Base-by-base conservation (phyloP, 768 basidiomycete species). In the Hygrocybe punicea region DNA sequence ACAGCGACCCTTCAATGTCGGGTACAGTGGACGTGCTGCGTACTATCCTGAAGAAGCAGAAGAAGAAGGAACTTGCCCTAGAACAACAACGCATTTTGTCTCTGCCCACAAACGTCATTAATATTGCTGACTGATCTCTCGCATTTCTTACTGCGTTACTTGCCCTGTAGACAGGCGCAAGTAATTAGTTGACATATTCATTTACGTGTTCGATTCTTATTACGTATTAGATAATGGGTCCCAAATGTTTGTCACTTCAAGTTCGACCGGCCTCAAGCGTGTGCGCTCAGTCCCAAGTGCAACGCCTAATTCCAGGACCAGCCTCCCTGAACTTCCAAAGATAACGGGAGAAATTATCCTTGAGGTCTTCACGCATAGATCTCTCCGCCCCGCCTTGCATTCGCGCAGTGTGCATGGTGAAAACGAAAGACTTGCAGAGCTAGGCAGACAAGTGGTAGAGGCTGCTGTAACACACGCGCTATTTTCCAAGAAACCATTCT, bases 321-420 rank as follows among this genome's bases (percentile, higher is more conserved):
- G 48, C 23, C 46, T 67, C 62, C 56, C 64, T 71, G 51, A 81
- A 78, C 66, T 82, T 58, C 87, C 83, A 45, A 76, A 73, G 65
- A 73, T 82, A 49, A 63, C 58, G 56, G 73, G 75, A 29, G 81
- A 85, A 51, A 71, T 83, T 36, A 73, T 84, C 61, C 78, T 90
- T 52, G 81, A 86, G 62, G 84, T 88, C 52, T 89, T 81, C 63
- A 88, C 86, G 11, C 88, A 91, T 66, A 78, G 71, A 62, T 86
- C 86, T 17, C 75, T 90, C 50, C 77, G 82, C 51, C 77, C 67
- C 64, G 69, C 62, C 60, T 60, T 62, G 21, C 17, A 6, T 61
- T 73, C 64, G 59, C 75, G 74, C 34, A 71, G 73, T 24, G 79
- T 76, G 13, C 17, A 37, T 65, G 72, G 71, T 60, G 84, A 86